Evolutionary conservation across 306 rosid genomes (phyloP).

Genomic region (Rosa persica): DNA sequence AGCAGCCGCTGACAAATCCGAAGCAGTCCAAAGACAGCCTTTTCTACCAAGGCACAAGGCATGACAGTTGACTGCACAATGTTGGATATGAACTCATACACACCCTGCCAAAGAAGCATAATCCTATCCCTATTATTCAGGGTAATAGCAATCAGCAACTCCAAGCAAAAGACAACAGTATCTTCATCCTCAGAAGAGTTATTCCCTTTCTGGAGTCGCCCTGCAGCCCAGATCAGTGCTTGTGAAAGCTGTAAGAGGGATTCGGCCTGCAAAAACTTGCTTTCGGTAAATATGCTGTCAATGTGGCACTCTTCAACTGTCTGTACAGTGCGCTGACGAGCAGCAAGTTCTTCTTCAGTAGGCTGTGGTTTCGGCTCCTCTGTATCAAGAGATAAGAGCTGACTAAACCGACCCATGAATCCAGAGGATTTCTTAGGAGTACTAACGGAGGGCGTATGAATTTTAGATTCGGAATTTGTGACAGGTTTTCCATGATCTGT

Average conservation of each 20-base stretch:
- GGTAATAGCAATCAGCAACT: slow-evolving; percentile 90
- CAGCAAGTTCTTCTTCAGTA: slow-evolving; percentile 94
- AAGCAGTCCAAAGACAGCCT: slow-evolving; percentile 95
- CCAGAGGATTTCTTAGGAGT: slow-evolving; percentile 89
- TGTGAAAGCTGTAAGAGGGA: slow-evolving; percentile 87
- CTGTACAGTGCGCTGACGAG: slow-evolving; percentile 87
- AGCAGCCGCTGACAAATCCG: slow-evolving; percentile 96
- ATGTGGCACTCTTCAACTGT: slow-evolving; percentile 90
- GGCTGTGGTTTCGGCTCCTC: slow-evolving; percentile 98
- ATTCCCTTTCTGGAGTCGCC: slow-evolving; percentile 77
- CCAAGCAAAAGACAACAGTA: slow-evolving; percentile 93
- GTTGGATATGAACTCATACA: slow-evolving; percentile 84
- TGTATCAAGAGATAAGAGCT: slow-evolving; percentile 87
- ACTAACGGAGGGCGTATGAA: slow-evolving; percentile 63
- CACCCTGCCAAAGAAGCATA: slow-evolving; percentile 91
- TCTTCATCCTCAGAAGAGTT: slow-evolving; percentile 91
- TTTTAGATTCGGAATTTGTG: slow-evolving; percentile 66
- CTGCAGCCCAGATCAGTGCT: slow-evolving; percentile 94
- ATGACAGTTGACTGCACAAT: slow-evolving; percentile 94
- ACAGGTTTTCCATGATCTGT: slow-evolving; percentile 67
- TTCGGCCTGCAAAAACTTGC: slow-evolving; percentile 91
- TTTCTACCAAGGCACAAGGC: slow-evolving; percentile 94
- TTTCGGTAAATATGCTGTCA: slow-evolving; percentile 92
- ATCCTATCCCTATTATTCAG: slow-evolving; percentile 94
- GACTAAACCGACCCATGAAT: slow-evolving; percentile 97